Evolutionary conservation across 371 early-diverging fungal genomes (phyloP), one percentile per base, ranked within the genome.

Genomic region (Mucor lusitanicus): DNA sequence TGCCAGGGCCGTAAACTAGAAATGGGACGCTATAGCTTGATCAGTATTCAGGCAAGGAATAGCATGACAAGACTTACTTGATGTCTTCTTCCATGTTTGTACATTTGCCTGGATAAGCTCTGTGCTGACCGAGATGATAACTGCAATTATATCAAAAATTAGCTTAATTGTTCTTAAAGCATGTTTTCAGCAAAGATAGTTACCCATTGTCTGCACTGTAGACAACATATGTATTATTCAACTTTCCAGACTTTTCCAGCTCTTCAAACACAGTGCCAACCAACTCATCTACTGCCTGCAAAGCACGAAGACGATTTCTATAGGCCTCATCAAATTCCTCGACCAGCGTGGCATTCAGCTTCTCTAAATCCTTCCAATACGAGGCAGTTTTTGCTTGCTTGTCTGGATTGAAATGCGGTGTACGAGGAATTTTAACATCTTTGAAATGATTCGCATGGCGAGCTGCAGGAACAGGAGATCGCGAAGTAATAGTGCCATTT

Each of bases 171-270:
- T n/a, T n/a, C n/a, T n/a, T n/a, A n/a, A n/a, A n/a, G 30, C 1
- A 35, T 35, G 25, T 6, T 54, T 15, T 54, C 28, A 0, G 17
- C 9, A 3, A 19, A 5, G 0, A 23, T 50, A 25, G 27, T 53
- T 71, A 78, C 59, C 90, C 90, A 63, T 90, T 90, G 61, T 90
- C 90, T 32, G 89, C 79, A 3, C 87, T 85, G 68, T 88, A 90
- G 55, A 90, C 67, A 13, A 90, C 74, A 60, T 85, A 88, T 4
- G 90, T 90, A 70, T 90, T 88, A 23, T 90, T 88, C 19, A 87
- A 67, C 62, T 84, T 78, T 1, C 85, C 85, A 39, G 84, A 81
- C 15, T 65, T 61, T 59, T 87, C 84, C 7, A 90, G 77, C 11
- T 82, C 78, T 33, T 84, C 78, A 64, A 88, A 75, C 1, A 90